Base-by-base conservation (phyloP, 768 basidiomycete species). In the Trametes cinnabarina region DNA sequence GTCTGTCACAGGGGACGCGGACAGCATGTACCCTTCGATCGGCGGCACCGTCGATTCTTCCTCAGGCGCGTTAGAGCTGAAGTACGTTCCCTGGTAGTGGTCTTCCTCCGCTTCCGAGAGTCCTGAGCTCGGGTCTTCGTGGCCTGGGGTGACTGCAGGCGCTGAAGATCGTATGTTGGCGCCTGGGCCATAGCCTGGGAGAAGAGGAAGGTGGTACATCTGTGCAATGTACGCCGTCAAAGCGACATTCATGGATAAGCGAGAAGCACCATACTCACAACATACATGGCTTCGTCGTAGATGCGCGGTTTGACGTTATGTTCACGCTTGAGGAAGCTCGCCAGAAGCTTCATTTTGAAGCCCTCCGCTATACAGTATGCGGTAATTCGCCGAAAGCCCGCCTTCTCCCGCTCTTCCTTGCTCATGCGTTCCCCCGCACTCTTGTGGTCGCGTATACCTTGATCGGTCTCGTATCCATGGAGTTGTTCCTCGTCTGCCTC, bases 231-330 rank as follows among this genome's bases (percentile, higher is more conserved):
- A 7, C 12, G 30, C 30, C 11, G 5, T 32, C 5, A 46, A 44
- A 57, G 51, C 47, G 30, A 57, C 10, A 52, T 17, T 9, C 15
- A 62, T 41, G 25, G 7, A 14, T 34, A 7, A 7, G 34, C 34
- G 14, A 34, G 34, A 34, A 7, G 14, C 34, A 34, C 34, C 6
- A 11, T 14, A 80, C 91, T 75, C 61, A 95, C 94, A 55, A 86
- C 90, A 76, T 97, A 97, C 59, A 96, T 73, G 0, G 94, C 94
- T 73, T 98, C 95, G 69, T 97, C 95, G 63, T 92, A 98, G 0
- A 92, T 81, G 58, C 95, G 79, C 1, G 87, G 92, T 10, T 74
- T 79, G 11, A 95, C 94, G 53, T 94, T 96, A 69, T 98, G 95
- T 68, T 98, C 95, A 50, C 95, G 78, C 72, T 95, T 96, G 69